These are phyloP conservation scores for Luffa aegyptiaca DNA, from an alignment of 306 rosid species.

Conservation along the genomic window DNA sequence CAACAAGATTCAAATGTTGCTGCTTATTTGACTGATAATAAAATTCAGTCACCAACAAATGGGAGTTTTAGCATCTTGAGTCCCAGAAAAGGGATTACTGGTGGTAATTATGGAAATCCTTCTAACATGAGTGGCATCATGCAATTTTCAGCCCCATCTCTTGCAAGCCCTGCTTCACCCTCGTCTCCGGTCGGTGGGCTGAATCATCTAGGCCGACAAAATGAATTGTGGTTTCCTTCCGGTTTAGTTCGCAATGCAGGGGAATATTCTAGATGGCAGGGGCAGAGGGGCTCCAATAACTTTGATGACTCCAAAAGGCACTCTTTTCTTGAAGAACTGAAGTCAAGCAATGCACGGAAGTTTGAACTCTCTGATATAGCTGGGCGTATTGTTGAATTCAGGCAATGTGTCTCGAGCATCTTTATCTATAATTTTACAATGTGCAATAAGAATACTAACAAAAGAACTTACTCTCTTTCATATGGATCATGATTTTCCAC, in stretches of 20 bases:
- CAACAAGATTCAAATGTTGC: constrained; percentile 20
- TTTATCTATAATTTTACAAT: background rate
- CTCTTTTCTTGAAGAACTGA: constrained; percentile 47
- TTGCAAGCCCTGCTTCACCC: constrained; percentile 35
- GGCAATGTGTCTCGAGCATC: constrained; percentile 21
- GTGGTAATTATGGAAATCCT: constrained; percentile 25
- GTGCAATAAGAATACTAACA: background rate
- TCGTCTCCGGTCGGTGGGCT: constrained; percentile 35
- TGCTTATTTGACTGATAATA: constrained; percentile 20
- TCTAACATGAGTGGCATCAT: constrained; percentile 22
- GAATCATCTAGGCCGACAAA: constrained; percentile 18
- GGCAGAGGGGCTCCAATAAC: constrained; percentile 27
- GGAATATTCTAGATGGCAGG: constrained; percentile 35
- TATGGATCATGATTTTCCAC: constrained; percentile 10
- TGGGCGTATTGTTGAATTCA: constrained; percentile 52
- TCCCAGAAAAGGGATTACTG: constrained; percentile 24
- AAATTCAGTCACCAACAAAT: constrained; percentile 22
- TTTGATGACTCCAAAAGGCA: constrained; percentile 29
- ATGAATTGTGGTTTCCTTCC: constrained; percentile 30
- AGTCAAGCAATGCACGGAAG: constrained; percentile 30
- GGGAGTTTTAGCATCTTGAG: constrained; percentile 21
- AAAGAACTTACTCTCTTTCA: background rate
- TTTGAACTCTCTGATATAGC: constrained; percentile 42
- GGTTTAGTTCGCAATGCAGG: constrained; percentile 26
- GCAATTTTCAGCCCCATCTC: constrained; percentile 36